phyloP scores from a whole-genome alignment of 371 early-diverging fungal species.

The Apophysomyces sp. region DNA sequence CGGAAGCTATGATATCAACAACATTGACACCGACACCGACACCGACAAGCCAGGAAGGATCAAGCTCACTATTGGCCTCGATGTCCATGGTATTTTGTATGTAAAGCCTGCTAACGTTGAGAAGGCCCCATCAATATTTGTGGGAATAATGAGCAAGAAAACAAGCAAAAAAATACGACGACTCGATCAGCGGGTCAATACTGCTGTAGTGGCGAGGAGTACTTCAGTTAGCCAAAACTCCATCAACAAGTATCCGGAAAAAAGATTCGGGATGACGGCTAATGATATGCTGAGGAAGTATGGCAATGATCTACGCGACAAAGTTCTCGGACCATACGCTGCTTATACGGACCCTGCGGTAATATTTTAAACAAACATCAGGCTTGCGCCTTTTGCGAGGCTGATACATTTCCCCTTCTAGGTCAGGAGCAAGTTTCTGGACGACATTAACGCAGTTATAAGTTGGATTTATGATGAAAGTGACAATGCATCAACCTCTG shows the following conservation, averaged over 20 bases:
- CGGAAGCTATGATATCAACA: constrained; percentile 59
- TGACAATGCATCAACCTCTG: too few relatives aligned
- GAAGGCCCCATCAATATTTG: constrained; percentile 76
- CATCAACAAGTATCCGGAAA: background rate
- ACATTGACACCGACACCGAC: constrained; percentile 36
- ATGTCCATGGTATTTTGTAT: constrained; percentile 74
- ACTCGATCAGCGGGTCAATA: too few relatives aligned
- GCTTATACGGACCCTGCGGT: background rate
- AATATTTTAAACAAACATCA: background rate
- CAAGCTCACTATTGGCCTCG: constrained; percentile 86
- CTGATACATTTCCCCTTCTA: background rate
- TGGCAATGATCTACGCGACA: background rate
- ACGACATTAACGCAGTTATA: too few relatives aligned
- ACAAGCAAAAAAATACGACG: too few relatives aligned
- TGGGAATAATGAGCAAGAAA: constrained; percentile 50
- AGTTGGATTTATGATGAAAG: too few relatives aligned
- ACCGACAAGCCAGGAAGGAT: constrained; percentile 61
- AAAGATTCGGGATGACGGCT: background rate
- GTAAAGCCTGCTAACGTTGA: constrained; percentile 82
- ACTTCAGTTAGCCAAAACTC: background rate
- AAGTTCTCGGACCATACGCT: background rate
- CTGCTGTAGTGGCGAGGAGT: background rate
- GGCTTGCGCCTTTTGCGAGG: too few relatives aligned
- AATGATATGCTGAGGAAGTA: background rate
- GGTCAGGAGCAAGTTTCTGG: too few relatives aligned